These are phyloP conservation scores for Cyclotella choctawhatcheeana DNA, from an alignment of 108 stramenopile genomes.

Conservation along the genomic window DNA sequence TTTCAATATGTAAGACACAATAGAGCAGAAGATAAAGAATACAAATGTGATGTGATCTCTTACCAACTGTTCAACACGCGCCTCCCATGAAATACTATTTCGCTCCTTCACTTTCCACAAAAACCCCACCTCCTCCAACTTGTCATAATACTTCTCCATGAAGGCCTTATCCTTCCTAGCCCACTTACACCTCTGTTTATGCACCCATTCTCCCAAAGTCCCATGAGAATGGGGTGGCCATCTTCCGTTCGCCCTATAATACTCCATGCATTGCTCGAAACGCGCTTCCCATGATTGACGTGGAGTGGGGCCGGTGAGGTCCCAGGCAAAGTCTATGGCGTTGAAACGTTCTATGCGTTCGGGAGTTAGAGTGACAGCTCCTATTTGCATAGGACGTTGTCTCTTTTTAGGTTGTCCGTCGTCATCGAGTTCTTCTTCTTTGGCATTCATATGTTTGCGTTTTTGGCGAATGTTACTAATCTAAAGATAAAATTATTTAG, in stretches of 20 bases:
- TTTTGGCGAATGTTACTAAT: constrained; percentile 7
- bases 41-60: too few species aligned
- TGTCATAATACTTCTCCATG: constrained; percentile 6
- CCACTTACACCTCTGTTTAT: constrained; percentile 8
- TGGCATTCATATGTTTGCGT: background rate
- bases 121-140: constrained; percentile 9
- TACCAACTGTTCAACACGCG: too few species aligned
- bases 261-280: constrained; percentile 8
- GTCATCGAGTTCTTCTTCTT: background rate
- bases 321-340: background rate
- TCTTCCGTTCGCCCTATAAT: background rate
- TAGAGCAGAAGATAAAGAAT: too few species aligned
- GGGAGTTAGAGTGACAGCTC: background rate
- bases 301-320: background rate
- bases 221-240: constrained; percentile 3
- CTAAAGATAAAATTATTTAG: too few species aligned
- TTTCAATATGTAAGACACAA: too few species aligned
- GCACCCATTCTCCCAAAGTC: constrained; percentile 5
- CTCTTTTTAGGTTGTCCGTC: background rate
- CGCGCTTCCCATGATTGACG: constrained; percentile 2
- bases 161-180: constrained; percentile 2
- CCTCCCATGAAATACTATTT: too few species aligned
- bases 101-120: background rate
- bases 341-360: constrained; percentile 9
- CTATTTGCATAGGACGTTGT: background rate